Evolutionary conservation across 1,139 yeast genomes (phyloP), one percentile per base, ranked within the genome.

Genomic region (Suhomyces guaymorum): DNA sequence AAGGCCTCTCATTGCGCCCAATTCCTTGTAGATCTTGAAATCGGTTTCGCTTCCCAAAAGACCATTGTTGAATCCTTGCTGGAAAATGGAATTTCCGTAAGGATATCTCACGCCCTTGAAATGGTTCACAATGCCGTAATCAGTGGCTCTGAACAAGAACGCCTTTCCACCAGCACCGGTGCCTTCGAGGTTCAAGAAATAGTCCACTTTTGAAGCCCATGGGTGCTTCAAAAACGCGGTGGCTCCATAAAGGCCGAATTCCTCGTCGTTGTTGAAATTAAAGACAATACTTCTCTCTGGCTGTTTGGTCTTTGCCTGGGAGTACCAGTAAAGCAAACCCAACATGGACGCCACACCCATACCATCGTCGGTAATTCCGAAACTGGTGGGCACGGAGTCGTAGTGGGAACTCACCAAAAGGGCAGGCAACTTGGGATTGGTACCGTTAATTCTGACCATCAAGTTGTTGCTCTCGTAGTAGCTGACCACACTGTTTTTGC

Each of bases 121-220:
- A 38, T 57, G 57, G 38, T 66, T 69, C n/a, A 59, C 57, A 7
- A 86, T 75, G 0, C 84, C 85, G 44, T 73, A 75, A 54, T 90
- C 96, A 0, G 96, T 80, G 12, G 92, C 82, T 57, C 97, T 73
- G 58, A 90, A 88, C 29, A 90, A 64, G 23, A 86, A 72, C 1
- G 96, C 90, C 43, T 85, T 78, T 5, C 96, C 96, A 17, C 96
- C 96, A 4, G 95, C 86, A 3, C 97, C 97, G 1, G 96, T 87
- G n/a, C 97, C 97, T 66, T 90, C 97, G 44, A 90, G 66, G 54
- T 90, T 90, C 48, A 90, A 70, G 46, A 90, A 85, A 46, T 75
- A 82, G 28, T 69, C 70, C 3, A 84, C 79, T 11, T 73, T n/a
- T n/a, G n/a, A n/a, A n/a, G n/a, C n/a, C n/a, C n/a, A n/a, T n/a